These are phyloP conservation scores for Scedosporium boydii DNA, from an alignment of 2,329 filamentous ascomycete genomes.

Conservation along the genomic window DNA sequence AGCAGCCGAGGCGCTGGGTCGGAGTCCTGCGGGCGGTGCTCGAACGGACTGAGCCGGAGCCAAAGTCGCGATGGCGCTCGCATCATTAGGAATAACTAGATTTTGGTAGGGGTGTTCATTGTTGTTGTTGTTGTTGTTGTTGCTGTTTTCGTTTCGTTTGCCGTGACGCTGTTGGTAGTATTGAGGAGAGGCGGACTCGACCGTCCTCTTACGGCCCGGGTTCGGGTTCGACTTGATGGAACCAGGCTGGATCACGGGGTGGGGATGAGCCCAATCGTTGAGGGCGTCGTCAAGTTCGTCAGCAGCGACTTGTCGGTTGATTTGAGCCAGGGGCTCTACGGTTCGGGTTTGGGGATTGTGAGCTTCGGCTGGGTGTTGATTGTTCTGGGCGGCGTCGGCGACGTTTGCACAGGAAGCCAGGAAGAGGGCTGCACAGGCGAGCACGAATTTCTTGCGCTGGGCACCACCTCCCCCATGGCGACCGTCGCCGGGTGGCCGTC, in stretches of 20 bases:
- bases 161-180: not conserved
- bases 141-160: constrained; percentile 16
- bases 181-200: constrained; percentile 5
- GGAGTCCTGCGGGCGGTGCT: constrained; percentile 69
- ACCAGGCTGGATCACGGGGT: constrained; percentile 14
- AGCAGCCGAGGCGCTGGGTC: constrained; percentile 34
- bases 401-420: constrained; percentile 45
- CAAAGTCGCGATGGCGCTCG: constrained; percentile 95
- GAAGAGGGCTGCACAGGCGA: constrained; percentile 45
- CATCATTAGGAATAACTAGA: constrained; percentile 48
- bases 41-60: constrained; percentile 93
- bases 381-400: constrained; percentile 30
- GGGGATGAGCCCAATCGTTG: constrained; percentile 17
- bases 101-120: constrained; percentile 22
- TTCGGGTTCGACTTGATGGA: constrained; percentile 15
- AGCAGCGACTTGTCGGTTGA: constrained; percentile 6
- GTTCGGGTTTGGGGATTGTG: constrained; percentile 2
- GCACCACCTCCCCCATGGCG: constrained; percentile 28
- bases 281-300: constrained; percentile 12
- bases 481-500: constrained; percentile 52
- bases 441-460: constrained; percentile 35
- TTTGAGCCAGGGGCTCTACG: constrained; percentile 2
- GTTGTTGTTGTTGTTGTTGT: constrained; percentile 22
- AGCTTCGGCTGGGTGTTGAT: constrained; percentile 5
- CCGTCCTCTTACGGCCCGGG: constrained; percentile 11